phyloP scores from a whole-genome alignment of 352 stramenopile species.

The Pythium angustatum region DNA sequence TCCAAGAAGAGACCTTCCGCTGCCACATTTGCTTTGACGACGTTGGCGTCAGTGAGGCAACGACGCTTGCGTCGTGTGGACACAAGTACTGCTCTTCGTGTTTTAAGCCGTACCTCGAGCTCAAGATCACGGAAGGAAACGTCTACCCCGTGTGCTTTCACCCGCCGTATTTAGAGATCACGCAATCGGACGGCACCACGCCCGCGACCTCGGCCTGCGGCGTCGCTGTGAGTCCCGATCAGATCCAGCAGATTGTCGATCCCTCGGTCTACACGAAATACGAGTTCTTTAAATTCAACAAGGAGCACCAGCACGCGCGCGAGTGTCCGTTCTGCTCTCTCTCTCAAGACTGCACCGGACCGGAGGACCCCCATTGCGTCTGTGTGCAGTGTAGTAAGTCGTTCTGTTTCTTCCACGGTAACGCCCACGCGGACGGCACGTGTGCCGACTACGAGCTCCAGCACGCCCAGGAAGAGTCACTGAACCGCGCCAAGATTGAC shows the following conservation, averaged over 20 bases:
- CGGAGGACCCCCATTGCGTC: constrained; percentile 1
- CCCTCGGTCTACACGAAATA: constrained; percentile 5
- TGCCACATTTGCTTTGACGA: constrained; percentile 83
- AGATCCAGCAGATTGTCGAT: constrained; percentile 5
- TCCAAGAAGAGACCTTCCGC: too few relatives aligned
- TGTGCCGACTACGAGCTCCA: constrained; percentile 17
- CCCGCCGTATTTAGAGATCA: too few relatives aligned
- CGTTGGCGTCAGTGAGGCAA: constrained; percentile 35
- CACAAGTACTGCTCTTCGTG: constrained; percentile 64
- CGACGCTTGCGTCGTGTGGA: constrained; percentile 29
- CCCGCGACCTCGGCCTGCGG: too few relatives aligned
- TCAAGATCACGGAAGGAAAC: constrained; percentile 68
- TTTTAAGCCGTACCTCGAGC: constrained; percentile 57
- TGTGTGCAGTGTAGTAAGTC: constrained; percentile 6
- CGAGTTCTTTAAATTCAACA: constrained; percentile 16
- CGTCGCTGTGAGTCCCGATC: neutral
- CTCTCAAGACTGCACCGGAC: constrained; percentile 1
- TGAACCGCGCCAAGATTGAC: constrained; percentile 17
- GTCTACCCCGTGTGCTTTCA: constrained; percentile 74
- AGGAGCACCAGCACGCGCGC: constrained; percentile 13
- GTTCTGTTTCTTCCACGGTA: constrained; percentile 12
- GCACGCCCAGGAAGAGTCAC: constrained; percentile 5
- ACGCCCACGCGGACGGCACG: constrained; percentile 1
- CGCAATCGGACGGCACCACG: too few relatives aligned
- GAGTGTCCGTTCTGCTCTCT: constrained; percentile 11